Evolutionary conservation across 2,329 filamentous ascomycete species (phyloP).

Genomic region (Fusarium dimerum): DNA sequence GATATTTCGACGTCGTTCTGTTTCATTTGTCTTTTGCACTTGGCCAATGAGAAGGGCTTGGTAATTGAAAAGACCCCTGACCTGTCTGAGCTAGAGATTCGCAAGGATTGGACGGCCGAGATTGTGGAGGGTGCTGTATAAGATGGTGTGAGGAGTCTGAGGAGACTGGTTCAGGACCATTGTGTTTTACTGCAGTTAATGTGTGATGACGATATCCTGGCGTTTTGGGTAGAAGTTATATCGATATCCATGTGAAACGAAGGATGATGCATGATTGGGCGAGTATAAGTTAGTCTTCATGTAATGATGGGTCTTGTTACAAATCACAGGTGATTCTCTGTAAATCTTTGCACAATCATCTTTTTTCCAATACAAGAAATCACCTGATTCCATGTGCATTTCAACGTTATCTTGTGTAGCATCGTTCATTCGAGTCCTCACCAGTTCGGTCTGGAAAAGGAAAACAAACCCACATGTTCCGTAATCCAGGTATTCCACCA

Average conservation of each 20-base stretch:
- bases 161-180: neutral
- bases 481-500: no score
- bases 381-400: no score
- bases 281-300: neutral
- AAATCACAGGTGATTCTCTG: no score
- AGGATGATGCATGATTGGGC: constrained; percentile 7
- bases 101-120: constrained; percentile 63
- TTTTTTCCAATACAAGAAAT: no score
- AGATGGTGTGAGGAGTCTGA: neutral
- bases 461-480: no score
- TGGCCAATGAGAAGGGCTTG: constrained; percentile 91
- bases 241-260: constrained; percentile 17
- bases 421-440: no score
- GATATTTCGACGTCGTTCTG: constrained; percentile 94
- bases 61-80: constrained; percentile 67
- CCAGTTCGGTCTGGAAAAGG: no score
- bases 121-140: constrained; percentile 45
- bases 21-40: constrained; percentile 89
- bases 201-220: constrained; percentile 21
- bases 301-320: no score
- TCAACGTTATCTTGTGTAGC: no score
- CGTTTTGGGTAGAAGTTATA: constrained; percentile 20
- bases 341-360: no score
- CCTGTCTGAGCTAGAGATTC: constrained; percentile 61
- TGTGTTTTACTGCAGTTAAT: constrained; percentile 5